Base-by-base conservation (phyloP, 2,329 filamentous ascomycete species). In the Annulohypoxylon truncatum region DNA sequence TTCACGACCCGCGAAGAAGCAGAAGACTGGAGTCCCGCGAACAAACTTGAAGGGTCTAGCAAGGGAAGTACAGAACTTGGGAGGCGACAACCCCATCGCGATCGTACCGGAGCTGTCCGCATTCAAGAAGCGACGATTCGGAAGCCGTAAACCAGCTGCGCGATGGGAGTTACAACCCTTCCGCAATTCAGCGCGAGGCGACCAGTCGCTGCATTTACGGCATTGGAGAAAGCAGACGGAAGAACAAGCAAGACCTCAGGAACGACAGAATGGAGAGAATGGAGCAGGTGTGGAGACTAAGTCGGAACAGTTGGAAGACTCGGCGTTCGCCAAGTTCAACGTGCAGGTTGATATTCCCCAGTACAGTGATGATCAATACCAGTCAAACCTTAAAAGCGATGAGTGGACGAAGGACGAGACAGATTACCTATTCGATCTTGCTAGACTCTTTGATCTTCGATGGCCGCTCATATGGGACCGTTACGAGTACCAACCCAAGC, bases 341-440 rank as follows among this genome's bases (percentile, higher is more conserved):
- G 89, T 97, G 58, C 86, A 90, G 69, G 87, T 95, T 12, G 86
- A 91, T 3, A 84, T 94, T 33, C 93, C 94, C 0, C 85, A 89
- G 65, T 98, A 98, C 79, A 93, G 88, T 66, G 91, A 96, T 68
- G 92, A 94, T 68, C 91, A 97, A 77, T 99, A 99, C 79, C 87
- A 90, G 65, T 84, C 88, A 61, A 88, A 91, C 67, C 80, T 99
- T 53, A 86, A 89, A 72, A 91, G 85, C 75, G 83, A 88, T 12
- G 90, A 95, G 72, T 99, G 96, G 96, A 90, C 92, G 12, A 93
- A 91, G 74, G 91, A 96, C 73, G 96, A 99, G 80, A 99, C 96
- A 7, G 94, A 97, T 76, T 97, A 97, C 76, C 80, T 99, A 68
- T 86, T 98, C 76, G 82, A 87, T 2, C 77, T 95, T 33, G 92